Conservation (phyloP, 495 filamentous ascomycete genomes). For the Trichocladium uniseriatum region DNA sequence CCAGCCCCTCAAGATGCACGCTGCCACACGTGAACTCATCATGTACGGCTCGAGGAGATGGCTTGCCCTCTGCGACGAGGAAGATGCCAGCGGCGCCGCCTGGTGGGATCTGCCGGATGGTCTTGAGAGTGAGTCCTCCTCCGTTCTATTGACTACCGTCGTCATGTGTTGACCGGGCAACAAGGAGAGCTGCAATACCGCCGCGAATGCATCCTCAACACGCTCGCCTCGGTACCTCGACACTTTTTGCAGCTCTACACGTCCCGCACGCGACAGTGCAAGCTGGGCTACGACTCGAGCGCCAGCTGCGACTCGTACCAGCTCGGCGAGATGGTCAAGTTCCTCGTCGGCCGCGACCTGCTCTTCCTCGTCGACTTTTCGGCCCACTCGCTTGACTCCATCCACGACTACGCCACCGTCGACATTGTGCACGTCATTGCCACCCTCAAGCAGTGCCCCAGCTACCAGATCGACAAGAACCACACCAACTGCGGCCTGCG, state of each 20-base stretch:
- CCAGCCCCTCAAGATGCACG: conserved; percentile 41
- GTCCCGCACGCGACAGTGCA: conserved; percentile 52
- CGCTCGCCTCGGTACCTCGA: conserved; percentile 63
- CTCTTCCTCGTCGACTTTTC: conserved; percentile 41
- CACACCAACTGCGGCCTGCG: conserved; percentile 72
- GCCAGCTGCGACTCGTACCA: conserved; percentile 77
- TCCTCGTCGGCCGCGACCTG: conserved; percentile 52
- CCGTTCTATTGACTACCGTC: not conserved
- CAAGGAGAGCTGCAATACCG: conserved; percentile 67
- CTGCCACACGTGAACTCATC: conserved; percentile 52
- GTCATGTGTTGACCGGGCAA: no score
- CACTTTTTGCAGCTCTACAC: conserved; percentile 66
- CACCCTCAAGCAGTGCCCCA: conserved; percentile 44
- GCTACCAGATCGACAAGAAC: conserved; percentile 70
- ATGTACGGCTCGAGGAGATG: conserved; percentile 57
- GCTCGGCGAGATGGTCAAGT: conserved; percentile 75
- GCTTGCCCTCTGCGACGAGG: conserved; percentile 35
- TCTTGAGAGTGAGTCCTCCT: conserved; percentile 53
- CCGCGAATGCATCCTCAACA: conserved; percentile 60
- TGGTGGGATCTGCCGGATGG: conserved; percentile 71
- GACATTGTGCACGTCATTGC: conserved; percentile 30
- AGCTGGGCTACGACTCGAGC: conserved; percentile 65
- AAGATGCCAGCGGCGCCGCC: conserved; percentile 28
- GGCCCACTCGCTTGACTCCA: conserved; percentile 21
- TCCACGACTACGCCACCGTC: conserved; percentile 21